Evolutionary conservation across 2,329 filamentous ascomycete genomes (phyloP).

Genomic region (Fusarium sp.): DNA sequence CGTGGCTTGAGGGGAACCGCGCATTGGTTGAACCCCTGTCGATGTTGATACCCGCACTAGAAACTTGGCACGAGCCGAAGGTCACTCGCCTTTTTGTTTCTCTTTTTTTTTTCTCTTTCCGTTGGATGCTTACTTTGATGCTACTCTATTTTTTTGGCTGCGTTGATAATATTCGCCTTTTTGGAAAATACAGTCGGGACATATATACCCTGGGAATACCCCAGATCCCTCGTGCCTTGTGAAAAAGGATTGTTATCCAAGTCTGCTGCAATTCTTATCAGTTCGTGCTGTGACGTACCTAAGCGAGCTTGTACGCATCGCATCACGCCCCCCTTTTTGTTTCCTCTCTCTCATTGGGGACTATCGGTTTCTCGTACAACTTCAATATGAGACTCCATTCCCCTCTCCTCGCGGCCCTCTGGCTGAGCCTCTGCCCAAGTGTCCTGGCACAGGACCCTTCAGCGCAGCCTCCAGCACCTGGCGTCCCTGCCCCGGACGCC

Average conservation of each 20-base stretch:
- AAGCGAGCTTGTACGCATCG: constrained; percentile 13
- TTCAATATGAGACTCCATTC: constrained; percentile 30
- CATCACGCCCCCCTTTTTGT: constrained; percentile 1
- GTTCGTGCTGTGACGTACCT: constrained; percentile 16
- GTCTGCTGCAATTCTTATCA: constrained; percentile 1
- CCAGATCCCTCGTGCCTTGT: background rate
- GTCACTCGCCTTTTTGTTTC: background rate
- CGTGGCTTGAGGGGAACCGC: constrained; percentile 36
- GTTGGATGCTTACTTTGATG: too few relatives aligned
- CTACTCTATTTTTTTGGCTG: background rate
- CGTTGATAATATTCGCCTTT: constrained; percentile 7
- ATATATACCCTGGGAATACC: constrained; percentile 16
- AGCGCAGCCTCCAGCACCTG: background rate
- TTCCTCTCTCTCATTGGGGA: background rate
- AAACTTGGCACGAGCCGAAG: constrained; percentile 23
- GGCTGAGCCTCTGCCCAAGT: constrained; percentile 25
- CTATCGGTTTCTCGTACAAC: constrained; percentile 5
- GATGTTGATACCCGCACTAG: background rate
- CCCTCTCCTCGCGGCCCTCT: constrained; percentile 31
- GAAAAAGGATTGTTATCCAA: background rate
- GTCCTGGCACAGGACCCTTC: constrained; percentile 22
- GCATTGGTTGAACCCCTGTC: constrained; percentile 28
- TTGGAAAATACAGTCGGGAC: background rate
- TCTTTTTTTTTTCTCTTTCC: too few relatives aligned
- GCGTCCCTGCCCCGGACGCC: background rate